Evolutionary conservation across 140 eudicot genomes (phyloP).

Genomic region (Stevia rebaudiana): DNA sequence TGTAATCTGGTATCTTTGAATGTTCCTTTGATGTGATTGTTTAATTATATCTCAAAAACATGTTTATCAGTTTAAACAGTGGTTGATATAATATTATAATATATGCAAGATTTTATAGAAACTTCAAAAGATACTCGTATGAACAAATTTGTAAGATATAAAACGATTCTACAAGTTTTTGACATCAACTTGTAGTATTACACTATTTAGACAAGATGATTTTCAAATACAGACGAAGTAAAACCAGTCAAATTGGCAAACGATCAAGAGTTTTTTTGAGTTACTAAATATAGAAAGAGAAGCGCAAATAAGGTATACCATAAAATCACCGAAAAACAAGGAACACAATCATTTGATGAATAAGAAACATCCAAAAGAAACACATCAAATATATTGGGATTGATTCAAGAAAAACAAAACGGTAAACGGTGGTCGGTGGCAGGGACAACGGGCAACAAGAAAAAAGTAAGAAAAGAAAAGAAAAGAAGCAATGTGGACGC

Average conservation of each 20-base stretch:
- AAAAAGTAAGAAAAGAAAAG: neutral
- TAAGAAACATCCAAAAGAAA: constrained; percentile 4
- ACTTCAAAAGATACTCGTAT: too few species aligned
- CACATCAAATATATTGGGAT: neutral
- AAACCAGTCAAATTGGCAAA: neutral
- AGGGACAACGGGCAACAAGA: constrained; percentile 11
- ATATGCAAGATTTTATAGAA: too few species aligned
- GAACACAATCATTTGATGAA: constrained; percentile 2
- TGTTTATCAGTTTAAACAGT: neutral
- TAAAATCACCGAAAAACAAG: constrained; percentile 12
- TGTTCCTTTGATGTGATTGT: constrained; percentile 1
- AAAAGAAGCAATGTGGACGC: constrained; percentile 42
- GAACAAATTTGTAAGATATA: too few species aligned
- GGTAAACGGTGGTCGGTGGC: constrained; percentile 24
- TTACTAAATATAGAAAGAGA: constrained; percentile 15
- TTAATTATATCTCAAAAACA: neutral
- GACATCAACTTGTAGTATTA: too few species aligned
- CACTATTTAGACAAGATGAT: neutral
- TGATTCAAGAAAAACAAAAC: constrained; percentile 2
- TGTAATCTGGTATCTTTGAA: constrained; percentile 22
- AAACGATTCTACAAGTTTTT: too few species aligned
- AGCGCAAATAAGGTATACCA: constrained; percentile 7
- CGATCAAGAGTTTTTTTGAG: neutral
- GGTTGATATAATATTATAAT: too few species aligned
- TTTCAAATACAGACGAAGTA: neutral